Evolutionary conservation across 345 rosid genomes (phyloP).

Genomic region (Geranium brycei): DNA sequence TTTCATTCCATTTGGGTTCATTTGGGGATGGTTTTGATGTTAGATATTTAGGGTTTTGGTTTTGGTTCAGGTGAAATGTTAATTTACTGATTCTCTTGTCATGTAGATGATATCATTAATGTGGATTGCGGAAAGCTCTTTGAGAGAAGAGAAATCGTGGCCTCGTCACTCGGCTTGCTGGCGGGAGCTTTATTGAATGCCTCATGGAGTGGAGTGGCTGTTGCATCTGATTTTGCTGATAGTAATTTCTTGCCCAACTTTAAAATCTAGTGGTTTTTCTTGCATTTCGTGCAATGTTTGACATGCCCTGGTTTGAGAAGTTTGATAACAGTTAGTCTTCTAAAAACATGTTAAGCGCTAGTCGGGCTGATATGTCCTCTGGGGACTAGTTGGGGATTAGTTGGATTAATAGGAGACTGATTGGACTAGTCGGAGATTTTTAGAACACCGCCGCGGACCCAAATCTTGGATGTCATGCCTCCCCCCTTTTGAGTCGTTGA

Average conservation of each 20-base stretch:
- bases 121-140: constrained; percentile 12
- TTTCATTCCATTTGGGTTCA: no score
- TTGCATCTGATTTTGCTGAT: constrained; percentile 67
- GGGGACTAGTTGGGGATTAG: no score
- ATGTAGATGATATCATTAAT: constrained; percentile 19
- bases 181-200: constrained; percentile 22
- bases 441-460: not conserved
- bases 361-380: no score
- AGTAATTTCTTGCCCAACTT: constrained; percentile 24
- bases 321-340: not conserved
- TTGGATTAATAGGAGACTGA: no score
- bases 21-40: not conserved
- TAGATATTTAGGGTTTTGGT: not conserved
- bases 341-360: no score
- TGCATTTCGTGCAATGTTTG: not conserved
- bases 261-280: not conserved
- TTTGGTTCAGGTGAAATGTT: not conserved
- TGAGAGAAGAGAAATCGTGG: constrained; percentile 41
- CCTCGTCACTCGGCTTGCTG: constrained; percentile 34
- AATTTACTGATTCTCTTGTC: not conserved
- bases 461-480: not conserved
- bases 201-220: constrained; percentile 22
- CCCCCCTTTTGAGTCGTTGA: not conserved
- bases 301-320: not conserved
- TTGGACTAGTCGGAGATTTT: no score